These are phyloP conservation scores for Schizophyllum commune DNA, from an alignment of 1,284 basidiomycete species.

Conservation along the genomic window DNA sequence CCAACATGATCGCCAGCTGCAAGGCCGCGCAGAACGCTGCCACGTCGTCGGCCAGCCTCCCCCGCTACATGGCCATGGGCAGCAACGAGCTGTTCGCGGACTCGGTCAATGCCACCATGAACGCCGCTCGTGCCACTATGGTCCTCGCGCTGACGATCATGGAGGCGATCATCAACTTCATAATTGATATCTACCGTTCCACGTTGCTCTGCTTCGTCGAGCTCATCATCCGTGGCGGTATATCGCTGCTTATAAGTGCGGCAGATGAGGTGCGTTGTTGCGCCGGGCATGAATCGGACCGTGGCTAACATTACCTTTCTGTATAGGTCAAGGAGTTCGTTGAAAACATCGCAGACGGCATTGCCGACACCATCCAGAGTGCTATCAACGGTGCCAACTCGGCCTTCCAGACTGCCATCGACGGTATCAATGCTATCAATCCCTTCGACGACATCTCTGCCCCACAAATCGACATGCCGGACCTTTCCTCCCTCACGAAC, in stretches of 20 bases:
- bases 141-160: slow-evolving; percentile 72
- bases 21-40: slow-evolving; percentile 78
- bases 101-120: slow-evolving; percentile 72
- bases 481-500: slow-evolving; percentile 66
- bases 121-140: slow-evolving; percentile 68
- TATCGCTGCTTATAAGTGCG: slow-evolving; percentile 75
- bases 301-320: neutral
- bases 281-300: too few species aligned
- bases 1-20: slow-evolving; percentile 71
- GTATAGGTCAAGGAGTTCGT: slow-evolving; percentile 65
- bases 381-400: slow-evolving; percentile 67
- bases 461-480: slow-evolving; percentile 68
- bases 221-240: slow-evolving; percentile 75
- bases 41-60: slow-evolving; percentile 75
- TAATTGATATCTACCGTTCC: slow-evolving; percentile 87
- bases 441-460: slow-evolving; percentile 58
- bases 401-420: slow-evolving; percentile 20
- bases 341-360: slow-evolving; percentile 47
- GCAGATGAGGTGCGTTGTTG: slow-evolving; percentile 71
- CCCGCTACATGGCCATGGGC: slow-evolving; percentile 78
- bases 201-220: slow-evolving; percentile 91
- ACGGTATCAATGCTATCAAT: slow-evolving; percentile 27
- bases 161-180: slow-evolving; percentile 85
- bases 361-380: slow-evolving; percentile 56
- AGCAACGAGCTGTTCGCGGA: slow-evolving; percentile 75